These are phyloP conservation scores for Trypanosoma melophagium DNA, from an alignment of 208 protist genomes.

Conservation along the genomic window DNA sequence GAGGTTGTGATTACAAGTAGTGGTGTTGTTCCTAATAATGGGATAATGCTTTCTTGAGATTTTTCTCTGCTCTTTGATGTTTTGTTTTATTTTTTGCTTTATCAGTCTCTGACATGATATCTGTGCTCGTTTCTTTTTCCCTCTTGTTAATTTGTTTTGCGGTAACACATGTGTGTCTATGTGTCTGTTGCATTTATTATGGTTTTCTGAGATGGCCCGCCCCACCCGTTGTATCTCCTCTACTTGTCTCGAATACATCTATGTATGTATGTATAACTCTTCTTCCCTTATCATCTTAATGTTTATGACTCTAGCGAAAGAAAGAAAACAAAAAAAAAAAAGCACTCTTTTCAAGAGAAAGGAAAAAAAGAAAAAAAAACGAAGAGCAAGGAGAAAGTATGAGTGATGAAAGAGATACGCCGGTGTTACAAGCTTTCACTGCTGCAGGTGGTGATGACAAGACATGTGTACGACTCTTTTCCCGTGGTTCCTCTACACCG, in stretches of 20 bases:
- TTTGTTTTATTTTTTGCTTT: constrained; percentile 26
- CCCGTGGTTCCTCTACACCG: constrained; percentile 40
- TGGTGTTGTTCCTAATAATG: too few relatives aligned
- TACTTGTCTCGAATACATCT: background rate
- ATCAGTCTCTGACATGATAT: background rate
- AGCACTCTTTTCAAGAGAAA: too few relatives aligned
- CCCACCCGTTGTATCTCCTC: constrained; percentile 3
- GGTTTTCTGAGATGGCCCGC: constrained; percentile 1
- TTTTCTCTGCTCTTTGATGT: constrained; percentile 3
- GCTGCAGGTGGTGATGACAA: constrained; percentile 59
- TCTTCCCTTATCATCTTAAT: background rate
- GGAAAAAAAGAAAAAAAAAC: background rate
- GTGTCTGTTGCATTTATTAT: background rate
- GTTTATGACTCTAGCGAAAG: background rate
- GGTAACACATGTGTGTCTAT: too few relatives aligned
- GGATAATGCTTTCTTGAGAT: background rate
- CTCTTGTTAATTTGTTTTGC: background rate
- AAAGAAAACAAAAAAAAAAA: constrained; percentile 15
- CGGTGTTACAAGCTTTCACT: constrained; percentile 62
- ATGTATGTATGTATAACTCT: background rate
- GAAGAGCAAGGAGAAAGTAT: constrained; percentile 25
- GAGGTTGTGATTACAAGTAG: too few relatives aligned
- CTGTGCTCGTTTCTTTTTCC: background rate
- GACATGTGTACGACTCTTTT: constrained; percentile 78
- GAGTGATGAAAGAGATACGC: constrained; percentile 72